Evolutionary conservation across 768 basidiomycete genomes (phyloP).

Genomic region (Lactifluus rugatus): DNA sequence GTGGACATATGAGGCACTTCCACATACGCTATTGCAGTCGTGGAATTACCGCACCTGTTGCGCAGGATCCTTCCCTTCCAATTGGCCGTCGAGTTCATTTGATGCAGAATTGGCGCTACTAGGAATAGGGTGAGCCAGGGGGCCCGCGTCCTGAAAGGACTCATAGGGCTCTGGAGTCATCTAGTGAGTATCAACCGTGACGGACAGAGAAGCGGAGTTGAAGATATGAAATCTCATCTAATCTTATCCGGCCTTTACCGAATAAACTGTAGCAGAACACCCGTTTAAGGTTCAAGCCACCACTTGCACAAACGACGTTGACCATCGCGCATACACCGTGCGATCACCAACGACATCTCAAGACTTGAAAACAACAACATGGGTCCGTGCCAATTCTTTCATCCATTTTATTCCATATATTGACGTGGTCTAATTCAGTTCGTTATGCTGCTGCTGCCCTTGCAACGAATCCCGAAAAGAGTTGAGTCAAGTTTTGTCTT

Average conservation of each 20-base stretch:
- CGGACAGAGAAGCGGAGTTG: neutral
- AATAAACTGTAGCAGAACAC: constrained; percentile 2
- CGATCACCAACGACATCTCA: constrained; percentile 21
- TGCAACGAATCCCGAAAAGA: constrained; percentile 92
- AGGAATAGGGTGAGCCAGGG: neutral
- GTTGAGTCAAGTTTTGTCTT: constrained; percentile 37
- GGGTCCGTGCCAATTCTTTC: constrained; percentile 25
- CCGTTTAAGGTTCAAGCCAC: constrained; percentile 19
- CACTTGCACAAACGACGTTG: neutral
- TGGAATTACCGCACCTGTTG: constrained; percentile 8
- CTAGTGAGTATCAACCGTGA: neutral
- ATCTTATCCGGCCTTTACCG: constrained; percentile 12
- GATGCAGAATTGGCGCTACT: neutral
- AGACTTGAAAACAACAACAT: constrained; percentile 32
- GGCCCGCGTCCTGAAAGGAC: constrained; percentile 6
- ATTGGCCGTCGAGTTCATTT: constrained; percentile 1
- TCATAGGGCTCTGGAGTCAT: constrained; percentile 10
- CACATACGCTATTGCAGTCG: neutral
- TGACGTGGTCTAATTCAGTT: constrained; percentile 40
- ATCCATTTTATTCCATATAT: neutral
- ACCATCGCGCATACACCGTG: neutral
- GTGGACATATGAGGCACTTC: neutral
- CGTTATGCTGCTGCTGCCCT: constrained; percentile 87
- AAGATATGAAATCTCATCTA: neutral
- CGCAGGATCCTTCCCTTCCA: constrained; percentile 17